A percentile compares a stretch with the other conserved stretches of the same genome.
phyloP scores from a whole-genome alignment of 352 stramenopile species.

The Phytophthora pisi region DNA sequence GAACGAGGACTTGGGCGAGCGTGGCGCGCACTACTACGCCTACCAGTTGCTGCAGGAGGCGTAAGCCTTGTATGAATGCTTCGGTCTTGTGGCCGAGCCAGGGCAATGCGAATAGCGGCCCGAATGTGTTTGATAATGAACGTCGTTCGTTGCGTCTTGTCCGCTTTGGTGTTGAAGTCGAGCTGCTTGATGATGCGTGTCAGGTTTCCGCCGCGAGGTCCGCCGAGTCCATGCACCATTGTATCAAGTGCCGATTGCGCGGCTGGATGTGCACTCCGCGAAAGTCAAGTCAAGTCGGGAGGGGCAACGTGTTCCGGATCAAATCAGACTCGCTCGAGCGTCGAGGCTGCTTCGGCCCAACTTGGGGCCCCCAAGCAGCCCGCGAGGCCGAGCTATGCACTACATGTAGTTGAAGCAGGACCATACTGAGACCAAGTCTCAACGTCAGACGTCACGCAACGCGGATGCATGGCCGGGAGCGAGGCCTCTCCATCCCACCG shows the following conservation, averaged over 20 bases:
- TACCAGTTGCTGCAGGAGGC: constrained; percentile 45
- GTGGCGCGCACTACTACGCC: constrained; percentile 84
- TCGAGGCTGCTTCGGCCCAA: constrained; percentile 11
- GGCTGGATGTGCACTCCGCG: constrained; percentile 1
- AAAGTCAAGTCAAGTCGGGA: constrained; percentile 5
- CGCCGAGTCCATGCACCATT: constrained; percentile 21
- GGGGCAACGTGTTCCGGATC: neutral
- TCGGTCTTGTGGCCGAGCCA: neutral
- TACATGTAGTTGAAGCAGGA: constrained; percentile 19
- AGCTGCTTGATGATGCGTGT: constrained; percentile 74
- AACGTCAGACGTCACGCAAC: neutral
- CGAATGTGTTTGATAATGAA: constrained; percentile 22
- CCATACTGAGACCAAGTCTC: constrained; percentile 14
- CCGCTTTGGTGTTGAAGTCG: constrained; percentile 50
- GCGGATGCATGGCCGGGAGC: constrained; percentile 17
- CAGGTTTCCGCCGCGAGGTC: constrained; percentile 35
- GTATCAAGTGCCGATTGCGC: constrained; percentile 22
- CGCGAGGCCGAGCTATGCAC: constrained; percentile 13
- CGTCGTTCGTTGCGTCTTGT: constrained; percentile 12
- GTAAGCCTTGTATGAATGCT: no score
- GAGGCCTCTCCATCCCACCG: constrained; percentile 18
- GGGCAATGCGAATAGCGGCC: neutral
- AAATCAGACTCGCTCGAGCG: constrained; percentile 11
- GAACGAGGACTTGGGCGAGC: constrained; percentile 84
- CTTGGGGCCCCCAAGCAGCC: constrained; percentile 17